Percentiles rank a stretch among this genome's conserved stretches.
phyloP scores from a whole-genome alignment of 352 stramenopile species.

The Pilasporangium apinafurcum region DNA sequence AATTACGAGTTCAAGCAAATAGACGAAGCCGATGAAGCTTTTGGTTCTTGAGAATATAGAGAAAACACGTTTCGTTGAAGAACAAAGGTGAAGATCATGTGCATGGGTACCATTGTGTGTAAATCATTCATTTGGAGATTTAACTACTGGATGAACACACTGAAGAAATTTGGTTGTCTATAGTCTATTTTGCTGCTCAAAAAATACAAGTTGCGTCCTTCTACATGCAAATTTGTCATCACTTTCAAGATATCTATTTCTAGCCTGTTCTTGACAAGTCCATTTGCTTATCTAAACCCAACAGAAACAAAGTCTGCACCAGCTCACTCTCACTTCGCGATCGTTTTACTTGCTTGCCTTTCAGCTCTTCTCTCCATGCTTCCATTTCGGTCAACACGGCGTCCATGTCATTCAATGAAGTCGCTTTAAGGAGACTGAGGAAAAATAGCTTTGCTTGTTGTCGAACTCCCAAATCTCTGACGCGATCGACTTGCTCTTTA shows the following conservation, averaged over 20 bases:
- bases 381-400: conserved; percentile 20
- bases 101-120: neutral
- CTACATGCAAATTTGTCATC: neutral
- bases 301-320: conserved; percentile 17
- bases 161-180: too few relatives aligned
- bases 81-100: neutral
- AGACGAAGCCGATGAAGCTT: conserved; percentile 64
- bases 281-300: conserved; percentile 34
- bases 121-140: too few relatives aligned
- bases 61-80: neutral
- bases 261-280: conserved; percentile 15
- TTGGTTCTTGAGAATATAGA: conserved; percentile 49
- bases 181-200: too few relatives aligned
- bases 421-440: conserved; percentile 14
- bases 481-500: conserved; percentile 10
- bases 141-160: too few relatives aligned
- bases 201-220: too few relatives aligned
- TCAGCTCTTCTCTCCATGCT: conserved; percentile 11
- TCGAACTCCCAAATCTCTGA: conserved; percentile 3
- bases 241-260: conserved; percentile 12
- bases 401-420: conserved; percentile 5
- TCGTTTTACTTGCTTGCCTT: neutral
- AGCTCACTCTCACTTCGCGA: conserved; percentile 16
- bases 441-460: conserved; percentile 21
- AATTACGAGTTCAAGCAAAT: conserved; percentile 88